Conservation (phyloP, 2,329 filamentous ascomycete genomes). For the Lasiodiplodia gonubiensis region DNA sequence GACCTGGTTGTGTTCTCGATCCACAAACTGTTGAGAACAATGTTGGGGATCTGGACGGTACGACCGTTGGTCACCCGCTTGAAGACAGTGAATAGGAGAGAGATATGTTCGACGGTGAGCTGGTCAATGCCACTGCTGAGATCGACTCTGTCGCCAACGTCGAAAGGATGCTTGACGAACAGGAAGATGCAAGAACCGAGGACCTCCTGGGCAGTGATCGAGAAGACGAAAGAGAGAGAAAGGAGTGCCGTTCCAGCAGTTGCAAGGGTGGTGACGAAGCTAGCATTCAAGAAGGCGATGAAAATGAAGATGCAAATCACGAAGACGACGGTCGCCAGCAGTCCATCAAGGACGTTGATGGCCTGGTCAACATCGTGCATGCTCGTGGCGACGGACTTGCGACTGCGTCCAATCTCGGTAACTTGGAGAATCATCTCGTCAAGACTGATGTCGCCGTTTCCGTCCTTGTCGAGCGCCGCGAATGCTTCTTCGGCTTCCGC, state of each 20-base stretch:
- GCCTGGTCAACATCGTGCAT: slow-evolving; percentile 98
- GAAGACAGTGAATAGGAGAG: slow-evolving; percentile 91
- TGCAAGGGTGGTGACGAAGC: slow-evolving; percentile 82
- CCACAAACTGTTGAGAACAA: slow-evolving; percentile 88
- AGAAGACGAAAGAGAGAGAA: slow-evolving; percentile 96
- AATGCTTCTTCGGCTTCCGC: slow-evolving; percentile 88
- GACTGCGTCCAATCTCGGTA: slow-evolving; percentile 80
- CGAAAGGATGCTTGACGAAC: slow-evolving; percentile 97
- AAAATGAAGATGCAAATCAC: slow-evolving; percentile 85
- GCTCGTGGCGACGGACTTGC: slow-evolving; percentile 86
- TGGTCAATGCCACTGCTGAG: slow-evolving; percentile 66
- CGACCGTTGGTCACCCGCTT: slow-evolving; percentile 82
- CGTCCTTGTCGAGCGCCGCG: slow-evolving; percentile 77
- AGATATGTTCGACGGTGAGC: slow-evolving; percentile 90
- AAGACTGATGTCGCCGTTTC: slow-evolving; percentile 91
- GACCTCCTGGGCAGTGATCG: slow-evolving; percentile 89
- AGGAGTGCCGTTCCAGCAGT: slow-evolving; percentile 91
- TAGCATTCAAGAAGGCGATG: slow-evolving; percentile 85
- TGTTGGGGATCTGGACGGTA: slow-evolving; percentile 84
- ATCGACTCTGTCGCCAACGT: slow-evolving; percentile 93
- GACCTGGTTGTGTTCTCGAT: slow-evolving; percentile 92
- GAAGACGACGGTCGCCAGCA: slow-evolving; percentile 80
- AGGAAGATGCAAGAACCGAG: slow-evolving; percentile 98
- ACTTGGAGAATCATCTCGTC: slow-evolving; percentile 94
- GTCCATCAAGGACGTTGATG: slow-evolving; percentile 85